A percentile compares a stretch with the other conserved stretches of the same genome.
These are phyloP conservation scores for Entelexis paramagnoliae DNA, from an alignment of 1,139 yeast genomes.

Conservation along the genomic window DNA sequence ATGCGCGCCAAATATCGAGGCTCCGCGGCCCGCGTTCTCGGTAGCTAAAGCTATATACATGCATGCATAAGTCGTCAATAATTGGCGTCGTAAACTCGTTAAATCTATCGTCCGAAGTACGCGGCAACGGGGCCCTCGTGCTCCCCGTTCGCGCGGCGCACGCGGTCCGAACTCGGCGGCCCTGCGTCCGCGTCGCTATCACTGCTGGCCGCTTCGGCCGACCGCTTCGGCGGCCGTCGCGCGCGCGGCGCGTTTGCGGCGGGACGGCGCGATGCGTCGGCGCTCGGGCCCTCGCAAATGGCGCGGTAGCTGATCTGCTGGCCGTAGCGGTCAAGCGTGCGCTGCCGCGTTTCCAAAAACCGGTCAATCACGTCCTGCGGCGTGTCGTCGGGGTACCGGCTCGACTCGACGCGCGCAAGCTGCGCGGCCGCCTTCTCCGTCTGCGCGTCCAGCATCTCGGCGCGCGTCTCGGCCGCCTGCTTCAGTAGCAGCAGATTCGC, in stretches of 20 bases:
- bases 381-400: slow-evolving; percentile 26
- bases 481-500: slow-evolving; percentile 27
- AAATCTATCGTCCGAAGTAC: slow-evolving; percentile 11
- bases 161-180: neutral
- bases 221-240: neutral
- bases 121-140: slow-evolving; percentile 16
- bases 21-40: too few species aligned
- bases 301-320: slow-evolving; percentile 12
- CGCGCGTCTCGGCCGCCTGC: slow-evolving; percentile 24
- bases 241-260: neutral
- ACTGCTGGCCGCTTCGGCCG: neutral
- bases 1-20: too few species aligned
- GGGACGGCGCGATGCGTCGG: neutral
- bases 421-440: slow-evolving; percentile 25
- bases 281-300: neutral
- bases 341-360: slow-evolving; percentile 27
- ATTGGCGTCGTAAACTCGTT: neutral
- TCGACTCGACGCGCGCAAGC: slow-evolving; percentile 25
- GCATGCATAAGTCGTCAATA: neutral
- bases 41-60: too few species aligned
- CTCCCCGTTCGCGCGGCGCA: slow-evolving; percentile 2
- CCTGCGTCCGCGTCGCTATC: neutral
- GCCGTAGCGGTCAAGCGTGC: slow-evolving; percentile 22
- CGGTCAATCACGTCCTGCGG: slow-evolving; percentile 29
- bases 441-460: slow-evolving; percentile 21